These are phyloP conservation scores for Candida suzukii DNA, from an alignment of 805 yeast species.

Conservation along the genomic window DNA sequence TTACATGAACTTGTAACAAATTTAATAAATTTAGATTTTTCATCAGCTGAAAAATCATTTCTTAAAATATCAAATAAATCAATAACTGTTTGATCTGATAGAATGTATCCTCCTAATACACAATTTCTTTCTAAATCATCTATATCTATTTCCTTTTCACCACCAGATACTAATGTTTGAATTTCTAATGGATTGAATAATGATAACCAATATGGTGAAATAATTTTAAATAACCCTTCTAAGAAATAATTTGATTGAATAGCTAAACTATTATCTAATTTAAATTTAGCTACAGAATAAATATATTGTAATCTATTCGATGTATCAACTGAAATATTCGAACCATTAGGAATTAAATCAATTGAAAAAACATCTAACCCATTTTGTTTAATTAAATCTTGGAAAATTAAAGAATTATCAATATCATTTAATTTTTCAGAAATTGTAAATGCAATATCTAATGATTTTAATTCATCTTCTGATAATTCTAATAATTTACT, in stretches of 20 bases:
- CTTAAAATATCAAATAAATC: constrained; percentile 71
- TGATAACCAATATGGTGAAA: constrained; percentile 68
- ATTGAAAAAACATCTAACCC: constrained; percentile 31
- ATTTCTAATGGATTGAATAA: constrained; percentile 83
- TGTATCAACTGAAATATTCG: constrained; percentile 44
- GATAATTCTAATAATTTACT: constrained; percentile 52
- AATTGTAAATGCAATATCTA: constrained; percentile 64
- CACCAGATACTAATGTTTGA: constrained; percentile 81
- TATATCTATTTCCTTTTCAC: constrained; percentile 59
- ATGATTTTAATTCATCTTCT: constrained; percentile 45
- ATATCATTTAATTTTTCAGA: constrained; percentile 31
- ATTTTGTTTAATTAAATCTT: neutral
- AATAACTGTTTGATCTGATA: constrained; percentile 48
- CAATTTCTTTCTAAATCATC: constrained; percentile 60
- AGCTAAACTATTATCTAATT: constrained; percentile 56
- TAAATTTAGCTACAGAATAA: constrained; percentile 71
- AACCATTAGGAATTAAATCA: constrained; percentile 59
- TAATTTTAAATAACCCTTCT: constrained; percentile 62
- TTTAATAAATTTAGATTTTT: constrained; percentile 60
- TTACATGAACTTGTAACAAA: constrained; percentile 90
- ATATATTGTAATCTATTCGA: constrained; percentile 66
- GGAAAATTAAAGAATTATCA: neutral
- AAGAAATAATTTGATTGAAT: constrained; percentile 57
- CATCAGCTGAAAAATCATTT: constrained; percentile 53
- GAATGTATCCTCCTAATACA: constrained; percentile 57